These are phyloP conservation scores for Solanum neorickii DNA, from an alignment of 257 asterid species.

Conservation along the genomic window DNA sequence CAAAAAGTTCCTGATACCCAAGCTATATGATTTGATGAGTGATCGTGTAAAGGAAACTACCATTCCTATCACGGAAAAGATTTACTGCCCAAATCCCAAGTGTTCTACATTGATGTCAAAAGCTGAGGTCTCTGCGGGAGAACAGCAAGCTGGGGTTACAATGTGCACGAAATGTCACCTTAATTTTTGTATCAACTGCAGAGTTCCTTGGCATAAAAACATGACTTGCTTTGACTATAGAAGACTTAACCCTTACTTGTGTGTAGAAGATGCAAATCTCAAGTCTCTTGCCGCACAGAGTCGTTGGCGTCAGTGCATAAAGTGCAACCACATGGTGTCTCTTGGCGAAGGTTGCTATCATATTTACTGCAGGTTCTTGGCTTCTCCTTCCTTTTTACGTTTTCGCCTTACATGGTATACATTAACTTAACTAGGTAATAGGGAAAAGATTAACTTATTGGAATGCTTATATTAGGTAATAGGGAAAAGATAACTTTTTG, in stretches of 20 bases:
- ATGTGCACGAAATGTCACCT: constrained; percentile 8
- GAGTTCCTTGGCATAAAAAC: constrained; percentile 17
- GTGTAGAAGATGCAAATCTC: constrained; percentile 6
- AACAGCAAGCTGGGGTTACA: background rate
- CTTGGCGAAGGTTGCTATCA: constrained; percentile 18
- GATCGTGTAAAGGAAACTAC: constrained; percentile 21
- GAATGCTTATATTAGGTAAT: background rate
- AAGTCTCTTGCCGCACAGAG: constrained; percentile 6
- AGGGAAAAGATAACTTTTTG: background rate
- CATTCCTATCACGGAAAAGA: constrained; percentile 11
- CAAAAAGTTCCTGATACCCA: constrained; percentile 7
- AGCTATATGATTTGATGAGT: constrained; percentile 8
- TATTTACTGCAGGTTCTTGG: background rate
- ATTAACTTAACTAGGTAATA: background rate
- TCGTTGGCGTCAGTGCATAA: constrained; percentile 11
- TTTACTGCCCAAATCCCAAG: constrained; percentile 22
- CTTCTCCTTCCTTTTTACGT: background rate
- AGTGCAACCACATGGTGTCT: constrained; percentile 17
- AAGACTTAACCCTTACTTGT: background rate
- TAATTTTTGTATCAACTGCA: constrained; percentile 12
- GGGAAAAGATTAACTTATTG: background rate
- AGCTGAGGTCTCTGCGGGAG: background rate
- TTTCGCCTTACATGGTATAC: background rate
- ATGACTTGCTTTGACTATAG: constrained; percentile 12
- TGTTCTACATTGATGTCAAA: constrained; percentile 27